phyloP scores from a whole-genome alignment of 2,329 filamentous ascomycete species.

The Colletotrichum liriopes region DNA sequence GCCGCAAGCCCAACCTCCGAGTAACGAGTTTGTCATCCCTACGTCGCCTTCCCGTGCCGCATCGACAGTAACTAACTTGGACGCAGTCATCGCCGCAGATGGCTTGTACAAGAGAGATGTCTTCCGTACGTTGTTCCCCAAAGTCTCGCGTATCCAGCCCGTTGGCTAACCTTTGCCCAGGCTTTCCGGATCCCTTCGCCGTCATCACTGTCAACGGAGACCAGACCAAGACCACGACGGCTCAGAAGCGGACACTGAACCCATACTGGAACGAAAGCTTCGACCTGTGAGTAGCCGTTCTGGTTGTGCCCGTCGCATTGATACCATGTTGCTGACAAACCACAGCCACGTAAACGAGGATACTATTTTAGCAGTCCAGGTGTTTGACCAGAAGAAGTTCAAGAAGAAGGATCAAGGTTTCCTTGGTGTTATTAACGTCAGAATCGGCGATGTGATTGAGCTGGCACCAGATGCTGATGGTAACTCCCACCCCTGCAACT shows the following conservation, averaged over 20 bases:
- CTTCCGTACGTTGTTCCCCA: slow-evolving; percentile 80
- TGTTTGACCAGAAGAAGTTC: slow-evolving; percentile 99
- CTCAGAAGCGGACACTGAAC: slow-evolving; percentile 97
- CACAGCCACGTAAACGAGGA: slow-evolving; percentile 90
- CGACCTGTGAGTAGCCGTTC: slow-evolving; percentile 81
- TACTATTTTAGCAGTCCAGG: slow-evolving; percentile 96
- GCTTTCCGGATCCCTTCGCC: slow-evolving; percentile 97
- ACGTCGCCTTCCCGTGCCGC: slow-evolving; percentile 41
- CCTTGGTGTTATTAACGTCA: slow-evolving; percentile 96
- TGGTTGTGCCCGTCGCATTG: slow-evolving; percentile 43
- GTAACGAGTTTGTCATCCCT: slow-evolving; percentile 82
- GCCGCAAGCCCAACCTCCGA: slow-evolving; percentile 87
- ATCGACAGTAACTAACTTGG: slow-evolving; percentile 54
- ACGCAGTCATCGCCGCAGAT: slow-evolving; percentile 95
- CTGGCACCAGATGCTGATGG: slow-evolving; percentile 91
- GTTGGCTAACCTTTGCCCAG: slow-evolving; percentile 64
- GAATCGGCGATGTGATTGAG: slow-evolving; percentile 94
- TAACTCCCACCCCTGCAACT: slow-evolving; percentile 60
- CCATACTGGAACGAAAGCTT: slow-evolving; percentile 99
- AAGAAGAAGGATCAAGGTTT: slow-evolving; percentile 99
- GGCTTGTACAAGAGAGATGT: slow-evolving; percentile 99
- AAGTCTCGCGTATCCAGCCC: not conserved
- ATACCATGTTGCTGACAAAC: slow-evolving; percentile 26
- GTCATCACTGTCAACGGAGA: slow-evolving; percentile 98
- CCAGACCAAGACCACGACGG: slow-evolving; percentile 97